These are phyloP conservation scores for Aureoboletus auriporus DNA, from an alignment of 768 basidiomycete genomes.

Conservation along the genomic window DNA sequence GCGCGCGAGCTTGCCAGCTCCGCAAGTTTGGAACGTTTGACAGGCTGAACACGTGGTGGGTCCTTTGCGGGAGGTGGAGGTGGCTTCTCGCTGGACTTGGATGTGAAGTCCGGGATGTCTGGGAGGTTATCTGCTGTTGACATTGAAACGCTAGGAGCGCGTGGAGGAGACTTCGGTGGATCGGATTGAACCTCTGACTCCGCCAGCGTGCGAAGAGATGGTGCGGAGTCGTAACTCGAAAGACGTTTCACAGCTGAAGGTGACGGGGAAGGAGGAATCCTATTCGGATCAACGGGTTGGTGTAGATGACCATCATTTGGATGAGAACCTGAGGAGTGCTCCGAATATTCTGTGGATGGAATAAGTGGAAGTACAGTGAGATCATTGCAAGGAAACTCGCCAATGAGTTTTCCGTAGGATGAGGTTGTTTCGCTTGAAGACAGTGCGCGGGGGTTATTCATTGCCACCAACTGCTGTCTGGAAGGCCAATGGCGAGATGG, in stretches of 20 bases:
- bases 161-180: constrained; percentile 35
- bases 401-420: constrained; percentile 62
- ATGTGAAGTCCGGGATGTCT: constrained; percentile 50
- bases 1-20: constrained; percentile 63
- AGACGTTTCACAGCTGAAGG: constrained; percentile 60
- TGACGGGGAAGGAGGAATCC: constrained; percentile 62
- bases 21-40: constrained; percentile 63
- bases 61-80: constrained; percentile 22
- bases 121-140: constrained; percentile 49
- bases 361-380: constrained; percentile 2
- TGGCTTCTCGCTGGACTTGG: constrained; percentile 39
- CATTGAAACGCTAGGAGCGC: constrained; percentile 40
- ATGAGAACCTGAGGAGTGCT: constrained; percentile 5
- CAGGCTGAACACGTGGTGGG: constrained; percentile 19
- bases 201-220: constrained; percentile 47
- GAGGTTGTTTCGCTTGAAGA: constrained; percentile 38
- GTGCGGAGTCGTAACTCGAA: constrained; percentile 54
- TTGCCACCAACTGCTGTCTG: constrained; percentile 35
- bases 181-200: constrained; percentile 30
- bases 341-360: constrained; percentile 20
- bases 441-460: constrained; percentile 38
- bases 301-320: constrained; percentile 4
- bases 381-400: constrained; percentile 33
- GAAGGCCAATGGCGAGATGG: constrained; percentile 47
- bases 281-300: constrained; percentile 46